Conservation (phyloP, 2,329 filamentous ascomycete genomes). For the Aspergillus tanneri region DNA sequence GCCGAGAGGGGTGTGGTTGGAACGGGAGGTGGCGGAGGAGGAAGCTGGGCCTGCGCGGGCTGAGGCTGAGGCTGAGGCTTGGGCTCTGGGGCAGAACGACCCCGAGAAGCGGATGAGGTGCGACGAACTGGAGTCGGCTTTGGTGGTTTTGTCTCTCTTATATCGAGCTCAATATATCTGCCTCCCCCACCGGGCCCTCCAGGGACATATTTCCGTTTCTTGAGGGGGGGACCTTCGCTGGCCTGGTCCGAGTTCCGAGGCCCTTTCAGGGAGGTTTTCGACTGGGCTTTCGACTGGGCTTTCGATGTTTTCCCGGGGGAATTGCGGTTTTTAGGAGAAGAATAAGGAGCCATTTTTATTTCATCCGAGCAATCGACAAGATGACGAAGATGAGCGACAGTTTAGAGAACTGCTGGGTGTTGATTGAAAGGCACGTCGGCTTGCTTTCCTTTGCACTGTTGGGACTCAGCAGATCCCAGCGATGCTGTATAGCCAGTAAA, state of each 20-base stretch:
- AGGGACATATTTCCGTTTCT: slow-evolving; percentile 76
- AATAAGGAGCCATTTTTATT: slow-evolving; percentile 33
- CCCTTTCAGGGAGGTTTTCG: slow-evolving; percentile 34
- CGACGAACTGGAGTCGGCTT: slow-evolving; percentile 47
- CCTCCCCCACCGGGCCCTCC: slow-evolving; percentile 84
- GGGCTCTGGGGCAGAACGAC: slow-evolving; percentile 46
- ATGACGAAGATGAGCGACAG: background rate
- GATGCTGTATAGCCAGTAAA: slow-evolving; percentile 9
- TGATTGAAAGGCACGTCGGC: background rate
- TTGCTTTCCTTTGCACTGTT: slow-evolving; percentile 14
- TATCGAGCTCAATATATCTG: slow-evolving; percentile 74
- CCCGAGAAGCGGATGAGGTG: slow-evolving; percentile 49
- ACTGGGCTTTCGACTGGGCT: slow-evolving; percentile 31
- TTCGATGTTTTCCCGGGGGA: slow-evolving; percentile 29
- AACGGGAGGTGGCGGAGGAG: slow-evolving; percentile 30
- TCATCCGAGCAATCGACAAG: background rate
- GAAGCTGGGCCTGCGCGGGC: slow-evolving; percentile 25
- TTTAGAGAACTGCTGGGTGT: slow-evolving; percentile 1
- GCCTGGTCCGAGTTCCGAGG: slow-evolving; percentile 29
- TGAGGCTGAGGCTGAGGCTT: slow-evolving; percentile 18
- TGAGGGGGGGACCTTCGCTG: slow-evolving; percentile 61
- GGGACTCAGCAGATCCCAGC: slow-evolving; percentile 7
- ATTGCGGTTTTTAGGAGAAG: slow-evolving; percentile 27
- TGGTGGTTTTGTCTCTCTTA: slow-evolving; percentile 52
- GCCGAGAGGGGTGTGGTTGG: slow-evolving; percentile 40